Conservation (phyloP, 768 basidiomycete species). For the Leccinum incarnatum region DNA sequence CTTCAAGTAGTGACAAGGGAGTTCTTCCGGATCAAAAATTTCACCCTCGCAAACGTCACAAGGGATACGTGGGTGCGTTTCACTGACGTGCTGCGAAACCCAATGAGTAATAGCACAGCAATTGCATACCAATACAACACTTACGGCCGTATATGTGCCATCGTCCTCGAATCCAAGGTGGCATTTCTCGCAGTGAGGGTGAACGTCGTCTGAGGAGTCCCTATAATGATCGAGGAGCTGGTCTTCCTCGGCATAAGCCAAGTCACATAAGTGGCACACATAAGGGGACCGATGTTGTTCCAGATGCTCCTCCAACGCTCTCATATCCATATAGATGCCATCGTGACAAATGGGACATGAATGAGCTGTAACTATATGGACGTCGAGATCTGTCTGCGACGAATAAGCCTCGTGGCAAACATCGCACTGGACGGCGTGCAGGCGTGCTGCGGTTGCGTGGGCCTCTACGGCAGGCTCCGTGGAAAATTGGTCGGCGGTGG, state of each 20-base stretch:
- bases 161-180: slow-evolving; percentile 35
- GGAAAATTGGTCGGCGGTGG: slow-evolving; percentile 10
- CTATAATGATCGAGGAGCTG: slow-evolving; percentile 40
- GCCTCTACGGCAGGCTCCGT: slow-evolving; percentile 6
- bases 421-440: slow-evolving; percentile 16
- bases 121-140: slow-evolving; percentile 1
- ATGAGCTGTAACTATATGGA: slow-evolving; percentile 29
- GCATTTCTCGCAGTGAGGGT: slow-evolving; percentile 38
- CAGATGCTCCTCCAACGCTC: slow-evolving; percentile 27
- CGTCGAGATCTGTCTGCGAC: slow-evolving; percentile 29
- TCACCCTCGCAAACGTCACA: slow-evolving; percentile 31
- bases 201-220: slow-evolving; percentile 32
- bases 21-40: slow-evolving; percentile 21
- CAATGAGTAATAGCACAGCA: slow-evolving; percentile 1
- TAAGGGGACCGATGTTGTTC: slow-evolving; percentile 30
- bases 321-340: slow-evolving; percentile 27
- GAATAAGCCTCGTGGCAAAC: slow-evolving; percentile 23
- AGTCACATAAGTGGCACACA: slow-evolving; percentile 22
- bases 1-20: slow-evolving; percentile 24
- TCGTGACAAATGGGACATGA: slow-evolving; percentile 35
- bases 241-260: slow-evolving; percentile 32
- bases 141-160: slow-evolving; percentile 29
- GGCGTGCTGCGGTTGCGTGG: slow-evolving; percentile 1
- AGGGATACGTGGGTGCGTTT: slow-evolving; percentile 35
- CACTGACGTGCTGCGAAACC: slow-evolving; percentile 37